A percentile compares a stretch with the other conserved stretches of the same genome.
These are phyloP conservation scores for Claviceps sp. DNA, from an alignment of 2,329 filamentous ascomycete species.

Conservation along the genomic window DNA sequence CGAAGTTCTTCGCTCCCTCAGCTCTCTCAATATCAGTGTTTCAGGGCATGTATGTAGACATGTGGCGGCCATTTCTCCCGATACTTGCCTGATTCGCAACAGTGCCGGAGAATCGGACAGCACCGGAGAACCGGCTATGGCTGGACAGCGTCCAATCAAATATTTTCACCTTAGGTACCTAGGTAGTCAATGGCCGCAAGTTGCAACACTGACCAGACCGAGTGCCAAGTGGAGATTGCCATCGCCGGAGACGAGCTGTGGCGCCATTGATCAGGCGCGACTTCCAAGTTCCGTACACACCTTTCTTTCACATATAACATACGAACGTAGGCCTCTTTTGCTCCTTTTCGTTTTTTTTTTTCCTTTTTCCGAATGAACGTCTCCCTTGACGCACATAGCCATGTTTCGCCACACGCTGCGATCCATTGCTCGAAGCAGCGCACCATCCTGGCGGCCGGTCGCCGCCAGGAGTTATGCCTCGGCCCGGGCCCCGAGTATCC, in stretches of 20 bases:
- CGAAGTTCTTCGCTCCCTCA: background rate
- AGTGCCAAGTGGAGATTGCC: no score
- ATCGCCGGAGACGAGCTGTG: no score
- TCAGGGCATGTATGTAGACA: background rate
- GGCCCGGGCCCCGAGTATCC: constrained; percentile 18
- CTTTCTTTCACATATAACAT: no score
- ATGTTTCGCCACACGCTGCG: constrained; percentile 21
- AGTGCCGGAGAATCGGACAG: no score
- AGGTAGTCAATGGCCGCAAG: no score
- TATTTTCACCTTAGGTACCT: background rate
- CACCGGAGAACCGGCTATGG: background rate
- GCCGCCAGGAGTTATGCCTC: constrained; percentile 23
- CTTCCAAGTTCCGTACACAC: no score
- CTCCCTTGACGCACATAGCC: background rate
- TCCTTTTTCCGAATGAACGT: background rate
- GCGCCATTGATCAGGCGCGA: no score
- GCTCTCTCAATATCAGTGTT: background rate
- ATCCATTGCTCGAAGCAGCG: constrained; percentile 13
- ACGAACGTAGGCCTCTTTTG: background rate
- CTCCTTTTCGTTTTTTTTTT: background rate
- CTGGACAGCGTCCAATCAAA: constrained; percentile 1
- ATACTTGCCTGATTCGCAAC: constrained; percentile 3
- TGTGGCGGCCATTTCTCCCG: background rate
- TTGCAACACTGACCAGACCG: background rate
- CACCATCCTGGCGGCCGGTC: constrained; percentile 13